Percentiles rank a stretch among this genome's conserved stretches.
These are phyloP conservation scores for Artemisia argyi DNA, from an alignment of 129 eudicot species.

Conservation along the genomic window DNA sequence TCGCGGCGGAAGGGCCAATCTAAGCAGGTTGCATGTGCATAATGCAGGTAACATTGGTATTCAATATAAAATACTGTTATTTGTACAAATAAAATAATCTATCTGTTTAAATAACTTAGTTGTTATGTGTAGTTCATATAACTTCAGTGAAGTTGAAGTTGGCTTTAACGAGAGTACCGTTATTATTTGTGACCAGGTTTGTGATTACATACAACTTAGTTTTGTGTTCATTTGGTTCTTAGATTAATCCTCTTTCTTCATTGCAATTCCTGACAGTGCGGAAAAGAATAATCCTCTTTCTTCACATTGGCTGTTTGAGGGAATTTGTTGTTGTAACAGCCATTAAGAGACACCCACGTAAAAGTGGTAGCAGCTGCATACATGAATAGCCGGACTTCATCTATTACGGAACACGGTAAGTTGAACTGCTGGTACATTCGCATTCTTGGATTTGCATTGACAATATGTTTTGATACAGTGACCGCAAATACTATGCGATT, in stretches of 20 bases:
- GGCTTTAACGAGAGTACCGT: constrained; percentile 82
- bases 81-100: background rate
- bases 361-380: no score
- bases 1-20: constrained; percentile 4
- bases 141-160: constrained; percentile 42
- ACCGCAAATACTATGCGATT: no score
- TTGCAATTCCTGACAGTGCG: constrained; percentile 48
- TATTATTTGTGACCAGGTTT: constrained; percentile 83
- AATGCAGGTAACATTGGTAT: constrained; percentile 61
- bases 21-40: constrained; percentile 49
- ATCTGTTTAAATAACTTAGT: constrained; percentile 6
- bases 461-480: no score
- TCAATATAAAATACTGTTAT: no score
- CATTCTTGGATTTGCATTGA: no score
- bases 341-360: no score
- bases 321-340: background rate
- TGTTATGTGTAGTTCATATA: constrained; percentile 46
- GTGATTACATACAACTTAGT: background rate
- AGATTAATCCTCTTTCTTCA: background rate
- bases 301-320: constrained; percentile 82
- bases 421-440: no score
- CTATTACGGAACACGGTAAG: no score
- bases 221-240: background rate
- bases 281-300: constrained; percentile 77
- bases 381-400: no score